Conservation (phyloP, 1,284 basidiomycete species). For the Tylopilus sp. region DNA sequence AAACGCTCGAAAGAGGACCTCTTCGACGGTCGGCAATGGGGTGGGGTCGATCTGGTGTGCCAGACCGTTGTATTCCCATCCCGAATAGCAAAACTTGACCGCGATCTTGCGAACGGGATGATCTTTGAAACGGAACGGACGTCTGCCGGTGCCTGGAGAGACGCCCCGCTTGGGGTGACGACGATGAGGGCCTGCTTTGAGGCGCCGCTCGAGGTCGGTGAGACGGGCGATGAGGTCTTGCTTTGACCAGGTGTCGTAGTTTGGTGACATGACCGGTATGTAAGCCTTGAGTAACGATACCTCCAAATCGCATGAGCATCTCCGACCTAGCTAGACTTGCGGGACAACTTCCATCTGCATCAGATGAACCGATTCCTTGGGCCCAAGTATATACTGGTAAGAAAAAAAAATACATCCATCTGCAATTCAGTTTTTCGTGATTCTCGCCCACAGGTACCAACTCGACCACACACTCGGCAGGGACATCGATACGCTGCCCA, state of each 20-base stretch:
- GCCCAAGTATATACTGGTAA: too few species aligned
- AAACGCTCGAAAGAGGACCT: conserved; percentile 80
- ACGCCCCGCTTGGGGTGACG: conserved; percentile 4
- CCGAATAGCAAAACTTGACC: conserved; percentile 88
- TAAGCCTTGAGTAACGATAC: conserved; percentile 27
- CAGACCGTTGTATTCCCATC: conserved; percentile 88
- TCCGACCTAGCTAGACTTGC: too few species aligned
- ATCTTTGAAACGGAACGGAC: conserved; percentile 60
- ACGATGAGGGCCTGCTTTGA: conserved; percentile 7
- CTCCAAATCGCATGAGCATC: conserved; percentile 31
- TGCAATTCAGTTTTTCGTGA: background rate
- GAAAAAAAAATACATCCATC: too few species aligned
- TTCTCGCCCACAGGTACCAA: too few species aligned
- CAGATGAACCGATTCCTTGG: too few species aligned
- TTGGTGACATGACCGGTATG: conserved; percentile 30
- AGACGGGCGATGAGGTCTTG: conserved; percentile 67
- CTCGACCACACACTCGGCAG: too few species aligned
- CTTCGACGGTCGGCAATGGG: conserved; percentile 87
- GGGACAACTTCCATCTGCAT: too few species aligned
- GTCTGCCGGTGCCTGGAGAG: conserved; percentile 15
- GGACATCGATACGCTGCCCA: too few species aligned
- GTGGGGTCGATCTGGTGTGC: conserved; percentile 72
- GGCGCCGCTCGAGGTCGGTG: conserved; percentile 44
- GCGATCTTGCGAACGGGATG: conserved; percentile 86
- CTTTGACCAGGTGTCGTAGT: conserved; percentile 58